Percentiles rank a stretch among this genome's conserved stretches.
phyloP scores from a whole-genome alignment of 768 basidiomycete species.

The Leucosporidium creatinivorum region DNA sequence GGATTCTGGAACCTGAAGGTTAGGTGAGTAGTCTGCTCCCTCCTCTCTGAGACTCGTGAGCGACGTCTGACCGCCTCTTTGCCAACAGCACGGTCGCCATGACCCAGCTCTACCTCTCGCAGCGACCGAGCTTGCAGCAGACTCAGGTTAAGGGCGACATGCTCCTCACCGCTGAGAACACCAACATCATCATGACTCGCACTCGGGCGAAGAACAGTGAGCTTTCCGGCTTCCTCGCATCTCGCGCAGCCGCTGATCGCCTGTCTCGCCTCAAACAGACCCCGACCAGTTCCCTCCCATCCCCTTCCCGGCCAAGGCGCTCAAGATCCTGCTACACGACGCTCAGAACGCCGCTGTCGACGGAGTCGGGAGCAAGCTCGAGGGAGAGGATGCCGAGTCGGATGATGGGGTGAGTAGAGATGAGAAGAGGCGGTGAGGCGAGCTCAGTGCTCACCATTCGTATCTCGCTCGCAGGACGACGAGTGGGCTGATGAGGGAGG shows the following conservation, averaged over 20 bases:
- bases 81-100: conserved; percentile 62
- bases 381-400: conserved; percentile 51
- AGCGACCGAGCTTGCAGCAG: conserved; percentile 58
- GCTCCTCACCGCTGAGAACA: conserved; percentile 69
- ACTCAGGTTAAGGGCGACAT: conserved; percentile 85
- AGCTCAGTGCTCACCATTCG: conserved; percentile 18
- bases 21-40: conserved; percentile 43
- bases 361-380: conserved; percentile 30
- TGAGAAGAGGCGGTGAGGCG: not conserved
- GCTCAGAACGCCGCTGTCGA: conserved; percentile 60
- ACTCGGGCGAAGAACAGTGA: conserved; percentile 78
- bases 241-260: not conserved
- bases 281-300: conserved; percentile 81
- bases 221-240: conserved; percentile 36
- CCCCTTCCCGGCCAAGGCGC: conserved; percentile 81
- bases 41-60: not conserved
- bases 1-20: conserved; percentile 83
- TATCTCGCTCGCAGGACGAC: conserved; percentile 53
- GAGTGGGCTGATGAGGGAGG: conserved; percentile 92
- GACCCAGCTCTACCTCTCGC: conserved; percentile 55
- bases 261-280: conserved; percentile 46
- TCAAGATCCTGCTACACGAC: conserved; percentile 81
- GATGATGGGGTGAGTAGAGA: conserved; percentile 50
- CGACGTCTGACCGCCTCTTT: not conserved
- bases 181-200: conserved; percentile 90